phyloP scores from a whole-genome alignment of 2,329 filamentous ascomycete species.

The Alternaria ventricosa region DNA sequence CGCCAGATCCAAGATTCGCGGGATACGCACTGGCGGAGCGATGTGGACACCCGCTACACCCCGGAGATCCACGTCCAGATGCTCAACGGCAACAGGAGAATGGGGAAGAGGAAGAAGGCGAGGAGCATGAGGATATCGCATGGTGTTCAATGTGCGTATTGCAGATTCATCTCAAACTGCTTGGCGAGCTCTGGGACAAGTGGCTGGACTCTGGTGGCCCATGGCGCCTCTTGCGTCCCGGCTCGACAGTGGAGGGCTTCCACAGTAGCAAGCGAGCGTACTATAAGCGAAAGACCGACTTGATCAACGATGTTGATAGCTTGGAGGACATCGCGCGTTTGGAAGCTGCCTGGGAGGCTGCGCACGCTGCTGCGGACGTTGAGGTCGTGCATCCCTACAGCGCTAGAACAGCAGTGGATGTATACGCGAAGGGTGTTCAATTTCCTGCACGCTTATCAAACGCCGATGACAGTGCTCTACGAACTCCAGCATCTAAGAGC shows the following conservation, averaged over 20 bases:
- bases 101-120: background rate
- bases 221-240: slow-evolving; percentile 6
- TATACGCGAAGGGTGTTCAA: background rate
- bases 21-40: background rate
- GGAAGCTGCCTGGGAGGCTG: slow-evolving; percentile 7
- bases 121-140: no score
- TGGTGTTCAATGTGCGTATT: slow-evolving; percentile 18
- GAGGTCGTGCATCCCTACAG: background rate
- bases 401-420: background rate
- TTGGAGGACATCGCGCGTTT: slow-evolving; percentile 2
- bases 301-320: slow-evolving; percentile 6
- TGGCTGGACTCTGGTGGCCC: slow-evolving; percentile 18
- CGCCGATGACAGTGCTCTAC: no score
- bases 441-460: slow-evolving; percentile 7
- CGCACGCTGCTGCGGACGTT: background rate
- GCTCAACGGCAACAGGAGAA: background rate
- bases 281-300: slow-evolving; percentile 3
- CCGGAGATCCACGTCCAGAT: slow-evolving; percentile 2
- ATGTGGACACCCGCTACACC: slow-evolving; percentile 8
- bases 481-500: no score
- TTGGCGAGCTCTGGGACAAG: background rate
- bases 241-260: background rate
- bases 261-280: background rate
- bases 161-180: slow-evolving; percentile 9
- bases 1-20: background rate